Evolutionary conservation across 2,329 filamentous ascomycete species (phyloP).

Genomic region (Didymellaceae sp.): DNA sequence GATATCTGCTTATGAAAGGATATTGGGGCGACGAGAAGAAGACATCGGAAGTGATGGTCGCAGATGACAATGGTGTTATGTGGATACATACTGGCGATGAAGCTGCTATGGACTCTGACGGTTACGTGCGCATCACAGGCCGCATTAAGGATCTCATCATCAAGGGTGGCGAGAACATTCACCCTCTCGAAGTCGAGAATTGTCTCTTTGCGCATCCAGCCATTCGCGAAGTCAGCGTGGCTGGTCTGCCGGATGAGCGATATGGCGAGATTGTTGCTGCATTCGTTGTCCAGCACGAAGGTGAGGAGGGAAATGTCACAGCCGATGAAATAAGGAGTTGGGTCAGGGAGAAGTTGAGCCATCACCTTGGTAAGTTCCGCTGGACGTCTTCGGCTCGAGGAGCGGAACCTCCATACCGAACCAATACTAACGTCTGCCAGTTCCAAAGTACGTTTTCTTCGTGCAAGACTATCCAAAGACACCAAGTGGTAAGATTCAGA

Average conservation of each 20-base stretch:
- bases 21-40: slow-evolving; percentile 79
- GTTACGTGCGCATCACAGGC: slow-evolving; percentile 87
- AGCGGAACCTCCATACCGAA: not conserved
- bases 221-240: slow-evolving; percentile 79
- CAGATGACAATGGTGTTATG: slow-evolving; percentile 61
- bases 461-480: slow-evolving; percentile 88
- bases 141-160: slow-evolving; percentile 97
- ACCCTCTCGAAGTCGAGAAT: slow-evolving; percentile 91
- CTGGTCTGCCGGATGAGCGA: slow-evolving; percentile 79
- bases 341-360: slow-evolving; percentile 73
- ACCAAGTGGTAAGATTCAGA: slow-evolving; percentile 95
- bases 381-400: not conserved
- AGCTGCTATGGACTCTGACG: slow-evolving; percentile 80
- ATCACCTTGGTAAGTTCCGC: slow-evolving; percentile 67
- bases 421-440: slow-evolving; percentile 48
- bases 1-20: slow-evolving; percentile 88
- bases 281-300: slow-evolving; percentile 69
- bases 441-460: slow-evolving; percentile 91
- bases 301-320: slow-evolving; percentile 51
- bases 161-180: slow-evolving; percentile 92
- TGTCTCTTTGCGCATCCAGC: slow-evolving; percentile 75
- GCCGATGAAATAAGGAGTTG: slow-evolving; percentile 70
- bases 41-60: slow-evolving; percentile 72
- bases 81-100: slow-evolving; percentile 97
- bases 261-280: slow-evolving; percentile 89